Evolutionary conservation across 2,329 filamentous ascomycete species (phyloP).

Genomic region (Apiospora phragmitis): DNA sequence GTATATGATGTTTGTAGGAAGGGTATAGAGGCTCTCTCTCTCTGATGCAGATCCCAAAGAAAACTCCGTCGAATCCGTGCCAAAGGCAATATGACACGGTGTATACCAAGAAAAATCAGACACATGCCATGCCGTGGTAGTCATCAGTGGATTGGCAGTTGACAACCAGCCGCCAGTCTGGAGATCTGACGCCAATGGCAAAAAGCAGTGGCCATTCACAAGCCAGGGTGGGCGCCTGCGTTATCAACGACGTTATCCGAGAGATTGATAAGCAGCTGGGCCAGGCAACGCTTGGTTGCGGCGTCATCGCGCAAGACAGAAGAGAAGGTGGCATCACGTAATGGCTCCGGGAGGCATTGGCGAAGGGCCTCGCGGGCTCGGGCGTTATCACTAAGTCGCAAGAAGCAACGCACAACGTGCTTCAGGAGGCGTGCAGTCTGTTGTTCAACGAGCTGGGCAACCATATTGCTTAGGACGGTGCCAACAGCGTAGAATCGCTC

Average conservation of each 20-base stretch:
- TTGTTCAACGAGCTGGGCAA: constrained; percentile 94
- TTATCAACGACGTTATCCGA: constrained; percentile 77
- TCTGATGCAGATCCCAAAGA: constrained; percentile 8
- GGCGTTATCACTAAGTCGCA: constrained; percentile 93
- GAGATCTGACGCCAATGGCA: background rate
- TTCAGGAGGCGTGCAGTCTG: constrained; percentile 95
- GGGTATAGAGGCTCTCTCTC: constrained; percentile 11
- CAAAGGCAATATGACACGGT: background rate
- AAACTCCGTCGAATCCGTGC: constrained; percentile 8
- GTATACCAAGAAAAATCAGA: background rate
- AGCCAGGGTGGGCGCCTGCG: constrained; percentile 25
- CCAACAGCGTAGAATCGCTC: constrained; percentile 98
- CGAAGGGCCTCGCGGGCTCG: constrained; percentile 91
- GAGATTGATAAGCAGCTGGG: constrained; percentile 95
- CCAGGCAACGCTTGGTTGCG: constrained; percentile 94
- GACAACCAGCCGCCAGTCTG: background rate
- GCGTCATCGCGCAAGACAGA: constrained; percentile 95
- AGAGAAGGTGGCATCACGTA: constrained; percentile 97
- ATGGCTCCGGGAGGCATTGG: constrained; percentile 95
- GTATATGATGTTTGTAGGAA: constrained; percentile 10
- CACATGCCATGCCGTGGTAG: background rate
- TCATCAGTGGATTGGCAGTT: background rate
- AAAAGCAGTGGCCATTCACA: constrained; percentile 20
- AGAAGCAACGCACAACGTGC: constrained; percentile 95
- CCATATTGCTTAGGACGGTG: constrained; percentile 98